Percentiles rank a stretch among this genome's conserved stretches.
Evolutionary conservation across 164 flowering plant genomes (phyloP).

Genomic region (Cinnamomum micranthum): DNA sequence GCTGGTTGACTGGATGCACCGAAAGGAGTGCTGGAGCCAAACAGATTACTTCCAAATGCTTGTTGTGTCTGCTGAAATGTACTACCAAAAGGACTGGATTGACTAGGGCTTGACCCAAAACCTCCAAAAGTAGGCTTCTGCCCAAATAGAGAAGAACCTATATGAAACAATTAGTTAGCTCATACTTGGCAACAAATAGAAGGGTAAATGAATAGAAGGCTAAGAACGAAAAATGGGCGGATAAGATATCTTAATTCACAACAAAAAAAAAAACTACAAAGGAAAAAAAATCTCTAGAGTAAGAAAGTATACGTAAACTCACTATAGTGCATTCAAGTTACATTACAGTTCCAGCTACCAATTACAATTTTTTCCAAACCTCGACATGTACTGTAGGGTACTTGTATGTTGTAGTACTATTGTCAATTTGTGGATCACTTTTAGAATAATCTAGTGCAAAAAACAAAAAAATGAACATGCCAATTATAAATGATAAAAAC

Average conservation of each 20-base stretch:
- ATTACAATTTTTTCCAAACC: not conserved
- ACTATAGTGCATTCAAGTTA: not conserved
- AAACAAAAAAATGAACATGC: too few relatives aligned
- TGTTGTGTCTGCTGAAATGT: constrained; percentile 80
- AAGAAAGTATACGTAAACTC: not conserved
- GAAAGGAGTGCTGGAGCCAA: constrained; percentile 71
- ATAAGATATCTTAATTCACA: not conserved
- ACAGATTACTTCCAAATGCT: constrained; percentile 67
- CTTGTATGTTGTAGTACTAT: not conserved
- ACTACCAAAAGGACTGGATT: constrained; percentile 83
- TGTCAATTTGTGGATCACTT: too few relatives aligned
- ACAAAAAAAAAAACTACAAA: not conserved
- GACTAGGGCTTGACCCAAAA: constrained; percentile 73
- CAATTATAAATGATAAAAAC: too few relatives aligned
- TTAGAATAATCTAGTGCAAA: too few relatives aligned
- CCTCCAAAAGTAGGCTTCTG: constrained; percentile 88
- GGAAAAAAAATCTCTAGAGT: too few relatives aligned
- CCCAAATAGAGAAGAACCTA: constrained; percentile 48
- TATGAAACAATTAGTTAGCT: too few relatives aligned
- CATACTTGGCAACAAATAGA: not conserved
- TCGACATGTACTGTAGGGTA: not conserved
- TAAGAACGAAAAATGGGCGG: not conserved
- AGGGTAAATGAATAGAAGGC: too few relatives aligned
- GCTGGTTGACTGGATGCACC: constrained; percentile 65
- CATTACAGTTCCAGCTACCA: not conserved